Conservation (phyloP, 2,329 filamentous ascomycete species). For the Nemania diffusa region DNA sequence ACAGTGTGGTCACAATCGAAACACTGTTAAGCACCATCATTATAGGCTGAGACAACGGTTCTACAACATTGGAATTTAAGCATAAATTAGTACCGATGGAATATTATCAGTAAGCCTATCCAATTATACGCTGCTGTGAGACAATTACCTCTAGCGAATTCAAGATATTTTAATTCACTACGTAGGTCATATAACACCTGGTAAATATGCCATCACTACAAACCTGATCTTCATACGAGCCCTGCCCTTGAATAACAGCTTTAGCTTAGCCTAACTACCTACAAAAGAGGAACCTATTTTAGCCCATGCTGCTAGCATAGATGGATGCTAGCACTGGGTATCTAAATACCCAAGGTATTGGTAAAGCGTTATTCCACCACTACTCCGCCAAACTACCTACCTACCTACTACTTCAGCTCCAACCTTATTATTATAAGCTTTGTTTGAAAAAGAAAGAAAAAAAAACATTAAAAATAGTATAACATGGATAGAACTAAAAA, state of each 20-base stretch:
- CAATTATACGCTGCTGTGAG: too few relatives aligned
- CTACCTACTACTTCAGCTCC: background rate
- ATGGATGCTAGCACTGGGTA: background rate
- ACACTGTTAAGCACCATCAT: too few relatives aligned
- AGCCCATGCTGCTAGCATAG: background rate
- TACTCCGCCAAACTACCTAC: background rate
- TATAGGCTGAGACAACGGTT: too few relatives aligned
- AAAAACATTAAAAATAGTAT: background rate
- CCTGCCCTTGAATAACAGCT: background rate
- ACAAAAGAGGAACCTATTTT: background rate
- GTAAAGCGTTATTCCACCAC: background rate
- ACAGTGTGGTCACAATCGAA: slow-evolving; percentile 30
- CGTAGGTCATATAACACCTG: background rate
- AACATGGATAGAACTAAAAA: too few relatives aligned
- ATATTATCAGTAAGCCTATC: background rate
- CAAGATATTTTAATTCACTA: too few relatives aligned
- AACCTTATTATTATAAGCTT: background rate
- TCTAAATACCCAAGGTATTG: background rate
- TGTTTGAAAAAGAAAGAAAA: background rate
- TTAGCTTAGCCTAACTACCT: background rate
- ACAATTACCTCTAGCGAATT: too few relatives aligned
- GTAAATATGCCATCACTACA: background rate
- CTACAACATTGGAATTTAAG: too few relatives aligned
- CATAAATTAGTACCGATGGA: background rate
- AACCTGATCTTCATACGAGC: background rate